Evolutionary conservation across 805 yeast genomes (phyloP), one percentile per base, ranked within the genome.

Genomic region (Metschnikowia amazonensis): DNA sequence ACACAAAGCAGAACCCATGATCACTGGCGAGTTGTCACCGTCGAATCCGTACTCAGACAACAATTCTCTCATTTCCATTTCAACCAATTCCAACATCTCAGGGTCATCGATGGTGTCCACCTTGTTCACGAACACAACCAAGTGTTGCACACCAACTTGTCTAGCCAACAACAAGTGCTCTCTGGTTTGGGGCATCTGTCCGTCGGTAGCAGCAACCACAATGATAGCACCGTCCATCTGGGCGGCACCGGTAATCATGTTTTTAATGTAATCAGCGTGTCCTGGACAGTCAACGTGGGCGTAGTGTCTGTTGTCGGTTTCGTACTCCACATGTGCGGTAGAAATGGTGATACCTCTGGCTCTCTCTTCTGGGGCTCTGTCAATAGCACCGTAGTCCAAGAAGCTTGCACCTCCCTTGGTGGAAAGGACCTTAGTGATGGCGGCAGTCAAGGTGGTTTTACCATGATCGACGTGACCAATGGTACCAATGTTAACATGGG

Each of bases 141-240:
- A 81, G 74, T 89, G 81, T 76, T 92, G 95, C 57, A 94, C 96
- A 81, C 99, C 99, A 67, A 94, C 98, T 78, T 94, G 99, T 79
- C 98, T 89, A 55, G 99, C 99, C 64, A 94, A 83, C 71, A 94
- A 76, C 76, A 94, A 79, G 76, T 94, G 99, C 77, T 94, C 99
- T 78, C 98, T 88, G 59, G 99, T 94, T 78, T 94, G 99, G 66
- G 97, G 98, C 98, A 92, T 94, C 76, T 89, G 96, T 65, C 99
- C 99, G 66, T 94, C 99, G 47, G 96, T 78, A 53, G 99, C 99
- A 64, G 98, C 99, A 70, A 94, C 98, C 52, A 92, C 98, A 75
- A 92, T 92, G 61, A 92, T 90, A 58, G 97, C 98, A 79, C 98
- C 97, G 71, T 92, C 98, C 97, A 90, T 90, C 72, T 92, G 96